A percentile compares a stretch with the other conserved stretches of the same genome.
phyloP scores from a whole-genome alignment of 345 rosid genomes.

The Camelina sativa region DNA sequence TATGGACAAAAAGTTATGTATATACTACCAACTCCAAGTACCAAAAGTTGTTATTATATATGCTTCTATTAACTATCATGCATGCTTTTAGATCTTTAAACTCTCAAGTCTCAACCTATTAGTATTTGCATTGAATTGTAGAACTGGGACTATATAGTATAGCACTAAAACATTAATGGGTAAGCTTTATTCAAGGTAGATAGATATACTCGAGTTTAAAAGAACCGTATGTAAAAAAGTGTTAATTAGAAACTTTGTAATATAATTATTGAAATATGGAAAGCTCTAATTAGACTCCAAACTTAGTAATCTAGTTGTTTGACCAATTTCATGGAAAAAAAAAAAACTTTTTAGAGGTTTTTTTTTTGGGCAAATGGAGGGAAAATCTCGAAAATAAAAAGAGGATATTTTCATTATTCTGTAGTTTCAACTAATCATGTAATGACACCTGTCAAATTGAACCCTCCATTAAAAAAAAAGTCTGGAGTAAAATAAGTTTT shows the following conservation, averaged over 20 bases:
- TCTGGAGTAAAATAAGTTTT: conserved; percentile 2
- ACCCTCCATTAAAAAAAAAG: background rate
- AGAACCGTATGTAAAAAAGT: background rate
- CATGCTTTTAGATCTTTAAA: conserved; percentile 9
- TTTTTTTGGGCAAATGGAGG: background rate
- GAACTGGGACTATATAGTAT: background rate
- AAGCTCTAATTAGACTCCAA: no score
- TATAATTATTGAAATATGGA: background rate
- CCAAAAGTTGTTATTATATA: conserved; percentile 5
- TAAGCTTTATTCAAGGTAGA: conserved; percentile 1
- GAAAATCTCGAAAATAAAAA: background rate
- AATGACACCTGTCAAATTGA: conserved; percentile 8
- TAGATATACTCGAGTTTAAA: conserved; percentile 17
- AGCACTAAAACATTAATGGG: conserved; percentile 7
- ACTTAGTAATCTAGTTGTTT: no score
- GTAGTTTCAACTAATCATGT: background rate
- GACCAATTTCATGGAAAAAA: no score
- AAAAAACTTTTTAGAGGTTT: no score
- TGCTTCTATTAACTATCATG: conserved; percentile 26
- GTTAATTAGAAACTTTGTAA: conserved; percentile 2
- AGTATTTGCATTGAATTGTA: conserved; percentile 22
- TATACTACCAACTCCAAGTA: conserved; percentile 28
- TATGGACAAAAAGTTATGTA: conserved; percentile 36
- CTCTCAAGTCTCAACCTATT: background rate
- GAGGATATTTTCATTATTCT: background rate